These are phyloP conservation scores for Suhomyces canberraensis DNA, from an alignment of 805 yeast species.

Conservation along the genomic window DNA sequence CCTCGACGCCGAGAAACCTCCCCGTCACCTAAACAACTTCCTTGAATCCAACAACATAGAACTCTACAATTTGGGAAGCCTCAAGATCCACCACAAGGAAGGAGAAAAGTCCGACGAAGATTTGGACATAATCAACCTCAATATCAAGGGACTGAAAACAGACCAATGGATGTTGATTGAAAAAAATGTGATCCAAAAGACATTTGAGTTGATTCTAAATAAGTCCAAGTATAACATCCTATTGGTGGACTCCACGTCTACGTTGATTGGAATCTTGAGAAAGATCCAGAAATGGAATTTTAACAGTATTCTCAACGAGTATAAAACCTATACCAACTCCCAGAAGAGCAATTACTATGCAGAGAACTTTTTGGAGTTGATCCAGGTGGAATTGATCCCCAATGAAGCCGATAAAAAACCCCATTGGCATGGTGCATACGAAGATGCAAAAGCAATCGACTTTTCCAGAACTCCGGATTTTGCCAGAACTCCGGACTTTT, in stretches of 20 bases:
- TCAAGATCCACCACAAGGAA: conserved; percentile 35
- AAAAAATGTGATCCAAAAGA: conserved; percentile 57
- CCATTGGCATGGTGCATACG: not conserved
- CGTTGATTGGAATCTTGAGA: conserved; percentile 77
- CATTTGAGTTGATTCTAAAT: conserved; percentile 65
- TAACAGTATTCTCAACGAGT: conserved; percentile 80
- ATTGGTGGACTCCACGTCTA: conserved; percentile 74
- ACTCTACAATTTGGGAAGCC: conserved; percentile 45
- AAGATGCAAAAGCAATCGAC: not conserved
- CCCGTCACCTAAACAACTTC: conserved; percentile 64
- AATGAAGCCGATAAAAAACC: conserved; percentile 31
- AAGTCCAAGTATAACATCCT: conserved; percentile 62
- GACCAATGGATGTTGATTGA: conserved; percentile 79
- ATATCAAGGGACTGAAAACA: conserved; percentile 24
- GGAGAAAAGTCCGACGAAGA: conserved; percentile 27
- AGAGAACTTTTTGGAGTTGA: conserved; percentile 76
- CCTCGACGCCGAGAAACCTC: conserved; percentile 83
- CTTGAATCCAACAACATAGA: conserved; percentile 55
- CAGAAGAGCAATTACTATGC: conserved; percentile 72
- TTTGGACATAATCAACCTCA: conserved; percentile 23
- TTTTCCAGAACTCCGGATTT: not conserved
- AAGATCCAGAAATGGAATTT: conserved; percentile 87
- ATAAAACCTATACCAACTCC: conserved; percentile 66
- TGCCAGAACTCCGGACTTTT: not conserved
- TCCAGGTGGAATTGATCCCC: conserved; percentile 52